These are phyloP conservation scores for Rhodamnia argentea DNA, from an alignment of 345 rosid genomes.

Conservation along the genomic window DNA sequence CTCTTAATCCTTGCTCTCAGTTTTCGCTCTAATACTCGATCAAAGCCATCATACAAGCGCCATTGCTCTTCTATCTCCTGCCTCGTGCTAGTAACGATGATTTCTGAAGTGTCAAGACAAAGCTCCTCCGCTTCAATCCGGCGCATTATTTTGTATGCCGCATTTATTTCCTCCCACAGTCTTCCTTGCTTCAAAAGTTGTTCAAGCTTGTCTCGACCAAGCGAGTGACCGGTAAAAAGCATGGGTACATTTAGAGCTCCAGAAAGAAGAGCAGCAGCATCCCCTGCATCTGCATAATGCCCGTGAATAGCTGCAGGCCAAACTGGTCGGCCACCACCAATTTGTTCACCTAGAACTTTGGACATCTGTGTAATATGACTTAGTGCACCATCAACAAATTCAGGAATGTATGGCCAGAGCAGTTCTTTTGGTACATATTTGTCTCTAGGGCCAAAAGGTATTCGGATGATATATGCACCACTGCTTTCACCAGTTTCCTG, in stretches of 20 bases:
- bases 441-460: slow-evolving; percentile 90
- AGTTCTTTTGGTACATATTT: slow-evolving; percentile 81
- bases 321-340: slow-evolving; percentile 74
- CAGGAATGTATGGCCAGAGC: slow-evolving; percentile 93
- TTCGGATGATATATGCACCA: slow-evolving; percentile 86
- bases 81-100: slow-evolving; percentile 91
- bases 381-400: slow-evolving; percentile 97
- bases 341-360: slow-evolving; percentile 89
- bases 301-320: slow-evolving; percentile 99
- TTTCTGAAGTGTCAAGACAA: slow-evolving; percentile 83
- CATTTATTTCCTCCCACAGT: slow-evolving; percentile 74
- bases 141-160: slow-evolving; percentile 90
- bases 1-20: slow-evolving; percentile 88
- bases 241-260: slow-evolving; percentile 98
- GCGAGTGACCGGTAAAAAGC: slow-evolving; percentile 97
- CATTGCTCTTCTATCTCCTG: slow-evolving; percentile 98
- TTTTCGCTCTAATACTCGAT: slow-evolving; percentile 84
- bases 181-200: slow-evolving; percentile 91
- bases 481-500: slow-evolving; percentile 97
- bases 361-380: slow-evolving; percentile 90
- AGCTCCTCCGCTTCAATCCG: slow-evolving; percentile 95
- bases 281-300: slow-evolving; percentile 99
- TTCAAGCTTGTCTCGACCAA: slow-evolving; percentile 92
- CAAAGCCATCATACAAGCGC: slow-evolving; percentile 99
- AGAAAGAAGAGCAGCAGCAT: slow-evolving; percentile 84